Percentiles rank a stretch among this genome's conserved stretches.
Evolutionary conservation across 2,329 filamentous ascomycete species (phyloP).

Genomic region (Saccharata proteae): DNA sequence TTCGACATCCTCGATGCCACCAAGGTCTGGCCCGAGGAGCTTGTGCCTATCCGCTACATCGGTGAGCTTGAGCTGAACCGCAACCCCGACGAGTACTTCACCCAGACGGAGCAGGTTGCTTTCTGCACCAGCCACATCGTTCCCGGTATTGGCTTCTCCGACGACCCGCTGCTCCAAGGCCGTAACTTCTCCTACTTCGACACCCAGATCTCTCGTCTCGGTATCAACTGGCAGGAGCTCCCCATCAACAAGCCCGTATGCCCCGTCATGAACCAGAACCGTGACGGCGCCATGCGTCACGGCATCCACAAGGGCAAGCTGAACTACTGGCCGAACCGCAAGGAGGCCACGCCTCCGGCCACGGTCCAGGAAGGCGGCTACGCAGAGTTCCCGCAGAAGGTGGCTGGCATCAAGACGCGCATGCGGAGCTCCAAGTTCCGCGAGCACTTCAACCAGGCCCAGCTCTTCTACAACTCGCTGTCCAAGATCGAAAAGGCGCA

Average conservation of each 20-base stretch:
- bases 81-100: conserved; percentile 71
- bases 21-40: conserved; percentile 74
- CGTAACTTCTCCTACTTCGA: conserved; percentile 59
- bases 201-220: conserved; percentile 58
- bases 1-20: conserved; percentile 80
- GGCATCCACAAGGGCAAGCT: conserved; percentile 60
- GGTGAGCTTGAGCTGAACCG: conserved; percentile 69
- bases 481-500: conserved; percentile 54
- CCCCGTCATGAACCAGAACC: conserved; percentile 64
- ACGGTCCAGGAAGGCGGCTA: conserved; percentile 53
- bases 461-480: conserved; percentile 74
- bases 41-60: conserved; percentile 63
- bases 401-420: conserved; percentile 59
- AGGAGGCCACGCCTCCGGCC: conserved; percentile 51
- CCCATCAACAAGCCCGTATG: conserved; percentile 67
- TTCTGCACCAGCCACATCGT: conserved; percentile 75
- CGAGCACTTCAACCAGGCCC: conserved; percentile 66
- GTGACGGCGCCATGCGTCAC: conserved; percentile 62
- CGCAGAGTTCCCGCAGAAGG: conserved; percentile 52
- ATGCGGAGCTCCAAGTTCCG: conserved; percentile 60
- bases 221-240: conserved; percentile 63
- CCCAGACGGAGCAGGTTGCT: conserved; percentile 70
- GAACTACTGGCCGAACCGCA: conserved; percentile 73
- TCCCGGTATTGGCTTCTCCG: conserved; percentile 63
- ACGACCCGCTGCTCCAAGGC: conserved; percentile 63